Percentiles rank a stretch among this genome's conserved stretches.
phyloP scores from a whole-genome alignment of 768 basidiomycete species.

The Psilocybe azurescens region DNA sequence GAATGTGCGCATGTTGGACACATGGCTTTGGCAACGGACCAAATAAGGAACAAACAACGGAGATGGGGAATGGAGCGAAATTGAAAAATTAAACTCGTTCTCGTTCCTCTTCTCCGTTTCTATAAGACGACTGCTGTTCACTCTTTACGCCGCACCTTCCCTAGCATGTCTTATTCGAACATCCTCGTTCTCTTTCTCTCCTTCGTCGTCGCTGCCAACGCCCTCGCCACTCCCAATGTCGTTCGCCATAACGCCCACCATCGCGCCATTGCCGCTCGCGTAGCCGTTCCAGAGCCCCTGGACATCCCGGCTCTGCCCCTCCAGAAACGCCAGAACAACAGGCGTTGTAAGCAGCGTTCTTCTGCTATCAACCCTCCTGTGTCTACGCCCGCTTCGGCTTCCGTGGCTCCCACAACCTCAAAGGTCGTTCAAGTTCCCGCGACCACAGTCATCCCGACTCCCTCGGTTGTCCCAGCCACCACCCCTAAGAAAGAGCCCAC shows the following conservation, averaged over 20 bases:
- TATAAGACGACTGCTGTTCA: slow-evolving; percentile 15
- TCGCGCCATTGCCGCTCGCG: slow-evolving; percentile 49
- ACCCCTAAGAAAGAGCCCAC: slow-evolving; percentile 22
- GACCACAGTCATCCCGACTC: slow-evolving; percentile 20
- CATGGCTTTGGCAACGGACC: slow-evolving; percentile 7
- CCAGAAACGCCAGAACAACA: slow-evolving; percentile 34
- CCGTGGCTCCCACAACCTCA: slow-evolving; percentile 18
- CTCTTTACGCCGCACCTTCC: slow-evolving; percentile 20
- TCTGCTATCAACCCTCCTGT: slow-evolving; percentile 17
- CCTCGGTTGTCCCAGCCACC: slow-evolving; percentile 5
- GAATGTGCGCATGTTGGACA: slow-evolving; percentile 12
- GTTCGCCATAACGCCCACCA: slow-evolving; percentile 43
- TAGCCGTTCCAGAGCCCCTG: slow-evolving; percentile 36
- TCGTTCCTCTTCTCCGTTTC: slow-evolving; percentile 19
- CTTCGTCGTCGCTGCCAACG: slow-evolving; percentile 41
- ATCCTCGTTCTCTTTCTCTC: slow-evolving; percentile 49
- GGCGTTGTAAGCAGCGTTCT: slow-evolving; percentile 42
- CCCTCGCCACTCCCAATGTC: slow-evolving; percentile 46
- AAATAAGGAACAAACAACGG: slow-evolving; percentile 19
- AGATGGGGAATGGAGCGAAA: slow-evolving; percentile 6
- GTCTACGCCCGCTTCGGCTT: not conserved
- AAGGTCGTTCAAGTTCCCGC: slow-evolving; percentile 18
- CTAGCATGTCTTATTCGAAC: slow-evolving; percentile 47
- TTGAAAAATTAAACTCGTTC: slow-evolving; percentile 2
- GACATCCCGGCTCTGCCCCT: slow-evolving; percentile 24